Conservation (phyloP, 73 alveolate species). For the Uronychia setigera region DNA sequence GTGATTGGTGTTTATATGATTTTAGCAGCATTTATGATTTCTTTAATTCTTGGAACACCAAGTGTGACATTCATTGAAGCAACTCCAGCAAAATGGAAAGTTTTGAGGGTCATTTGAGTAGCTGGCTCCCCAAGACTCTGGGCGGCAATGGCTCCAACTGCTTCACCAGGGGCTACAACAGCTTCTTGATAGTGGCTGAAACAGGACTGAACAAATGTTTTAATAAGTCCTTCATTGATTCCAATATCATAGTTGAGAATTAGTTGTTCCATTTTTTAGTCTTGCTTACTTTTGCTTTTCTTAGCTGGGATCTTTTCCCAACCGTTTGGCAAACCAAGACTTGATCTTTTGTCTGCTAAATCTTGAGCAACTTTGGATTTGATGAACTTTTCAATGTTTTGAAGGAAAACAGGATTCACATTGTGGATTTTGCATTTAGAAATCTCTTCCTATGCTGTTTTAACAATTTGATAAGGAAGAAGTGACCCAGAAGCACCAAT, state of each 20-base stretch:
- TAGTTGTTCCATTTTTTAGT: conserved; percentile 8
- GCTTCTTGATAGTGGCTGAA: conserved; percentile 68
- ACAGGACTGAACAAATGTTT: not conserved
- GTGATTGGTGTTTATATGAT: conserved; percentile 97
- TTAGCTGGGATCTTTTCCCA: conserved; percentile 8
- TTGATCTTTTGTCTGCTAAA: conserved; percentile 20
- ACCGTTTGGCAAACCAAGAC: conserved; percentile 33
- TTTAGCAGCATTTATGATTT: conserved; percentile 97
- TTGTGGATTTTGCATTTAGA: not conserved
- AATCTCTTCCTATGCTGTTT: conserved; percentile 23
- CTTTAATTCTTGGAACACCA: conserved; percentile 99
- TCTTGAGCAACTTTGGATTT: conserved; percentile 4
- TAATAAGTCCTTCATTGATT: not conserved
- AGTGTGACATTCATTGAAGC: conserved; percentile 98
- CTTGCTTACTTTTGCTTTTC: conserved; percentile 14
- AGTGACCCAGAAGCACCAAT: too few relatives aligned
- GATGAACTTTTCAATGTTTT: not conserved
- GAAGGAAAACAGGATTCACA: not conserved
- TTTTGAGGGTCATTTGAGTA: conserved; percentile 99
- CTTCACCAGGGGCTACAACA: conserved; percentile 95
- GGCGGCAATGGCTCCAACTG: conserved; percentile 98
- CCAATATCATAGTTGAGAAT: conserved; percentile 15
- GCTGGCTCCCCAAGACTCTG: conserved; percentile 99
- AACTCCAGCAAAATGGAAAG: conserved; percentile 99
- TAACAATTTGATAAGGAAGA: not conserved